Evolutionary conservation across 306 rosid genomes (phyloP).

Genomic region (Ochetophila trinervis): DNA sequence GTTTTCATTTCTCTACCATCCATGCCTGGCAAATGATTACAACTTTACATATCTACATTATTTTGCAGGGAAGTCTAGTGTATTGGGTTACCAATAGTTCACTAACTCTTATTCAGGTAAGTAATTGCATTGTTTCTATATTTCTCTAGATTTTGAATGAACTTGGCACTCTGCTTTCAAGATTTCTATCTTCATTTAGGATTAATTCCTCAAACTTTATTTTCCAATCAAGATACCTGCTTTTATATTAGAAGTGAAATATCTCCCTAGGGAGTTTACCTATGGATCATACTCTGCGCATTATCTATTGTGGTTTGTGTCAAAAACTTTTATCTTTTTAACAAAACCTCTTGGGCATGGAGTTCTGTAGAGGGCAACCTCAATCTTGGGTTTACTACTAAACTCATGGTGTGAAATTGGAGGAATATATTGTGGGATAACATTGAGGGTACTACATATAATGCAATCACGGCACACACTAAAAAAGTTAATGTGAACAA

Average conservation of each 20-base stretch:
- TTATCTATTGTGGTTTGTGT: background rate
- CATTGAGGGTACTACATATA: too few species aligned
- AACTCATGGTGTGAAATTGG: too few species aligned
- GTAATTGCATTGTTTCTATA: conserved; percentile 4
- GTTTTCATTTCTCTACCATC: conserved; percentile 18
- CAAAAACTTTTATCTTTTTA: background rate
- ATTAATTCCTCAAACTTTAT: background rate
- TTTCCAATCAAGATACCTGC: background rate
- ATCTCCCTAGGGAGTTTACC: background rate
- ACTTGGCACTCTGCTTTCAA: conserved; percentile 2
- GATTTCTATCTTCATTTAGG: background rate
- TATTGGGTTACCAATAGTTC: conserved; percentile 89
- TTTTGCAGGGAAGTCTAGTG: conserved; percentile 83
- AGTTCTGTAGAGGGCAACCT: background rate
- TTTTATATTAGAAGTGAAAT: background rate
- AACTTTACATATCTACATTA: background rate
- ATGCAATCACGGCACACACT: too few species aligned
- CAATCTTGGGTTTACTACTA: too few species aligned
- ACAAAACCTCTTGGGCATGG: background rate
- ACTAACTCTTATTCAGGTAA: conserved; percentile 61
- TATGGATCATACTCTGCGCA: background rate
- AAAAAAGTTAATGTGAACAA: too few species aligned
- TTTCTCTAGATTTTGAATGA: background rate
- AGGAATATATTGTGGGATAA: too few species aligned
- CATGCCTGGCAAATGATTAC: background rate